Evolutionary conservation across 129 eudicot species (phyloP), one percentile per base, ranked within the genome.

Genomic region (Flaveria trinervia): DNA sequence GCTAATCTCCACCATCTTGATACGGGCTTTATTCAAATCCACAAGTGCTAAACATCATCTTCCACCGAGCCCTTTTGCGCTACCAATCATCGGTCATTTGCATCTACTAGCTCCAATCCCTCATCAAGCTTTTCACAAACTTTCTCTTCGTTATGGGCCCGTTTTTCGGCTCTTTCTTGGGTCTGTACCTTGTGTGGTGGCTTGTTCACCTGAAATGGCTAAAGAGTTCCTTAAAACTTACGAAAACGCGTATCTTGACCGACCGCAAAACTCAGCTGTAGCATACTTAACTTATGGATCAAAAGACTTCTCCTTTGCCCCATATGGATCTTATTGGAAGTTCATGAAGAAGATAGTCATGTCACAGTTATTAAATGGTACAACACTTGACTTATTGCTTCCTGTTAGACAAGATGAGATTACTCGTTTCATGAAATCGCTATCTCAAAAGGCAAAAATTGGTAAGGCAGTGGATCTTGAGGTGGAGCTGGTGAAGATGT

Each of bases 41-140:
- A 68, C 6, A 26, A 49, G 49, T 67, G 8, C 65, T 20, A 80
- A 65, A 57, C 69, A 12, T 44, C 61, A 60, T 64, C 77, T 79
- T 71, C 83, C 91, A 30, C 91, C 90, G 4, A 78, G 69, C 68
- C 90, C 88, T 4, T 79, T 79, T 9, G 74, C 85, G 1, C 74
- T 86, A 28, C 90, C 90, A 1, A 61, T 86, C 23, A 84, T 86
- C 15, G 90, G 90, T 5, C 90, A 86, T 73, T 74, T 86, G 41
- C 90, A 86, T 41, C 81, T 86, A 44, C 86, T 86, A 9, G 72
- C 84, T 30, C 79, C 81, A 48, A 52, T 59, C 46, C 51, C 84
- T 12, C 84, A 62, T 73, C 77, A 75, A 44, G 84, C 88, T 56
- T 79, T 86, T 22, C 81, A 84, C 71, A 84, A 65, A 41, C 50